Conservation (phyloP, 805 yeast genomes). For the Kuraishia capsulata region DNA sequence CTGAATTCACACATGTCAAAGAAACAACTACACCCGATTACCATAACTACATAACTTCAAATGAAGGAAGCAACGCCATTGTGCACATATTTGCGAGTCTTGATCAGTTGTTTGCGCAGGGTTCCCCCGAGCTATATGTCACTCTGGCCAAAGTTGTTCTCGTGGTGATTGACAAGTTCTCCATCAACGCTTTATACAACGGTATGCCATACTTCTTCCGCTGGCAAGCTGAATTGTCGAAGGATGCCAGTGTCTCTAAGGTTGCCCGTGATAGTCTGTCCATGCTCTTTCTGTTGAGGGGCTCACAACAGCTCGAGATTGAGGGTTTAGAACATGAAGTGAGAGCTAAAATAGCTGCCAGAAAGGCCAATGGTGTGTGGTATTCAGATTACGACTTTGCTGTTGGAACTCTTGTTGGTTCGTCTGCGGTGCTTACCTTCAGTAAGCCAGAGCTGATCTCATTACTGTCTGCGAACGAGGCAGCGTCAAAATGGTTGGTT, state of each 20-base stretch:
- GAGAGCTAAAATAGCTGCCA: neutral
- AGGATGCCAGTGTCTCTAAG: neutral
- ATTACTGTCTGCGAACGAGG: neutral
- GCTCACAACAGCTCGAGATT: neutral
- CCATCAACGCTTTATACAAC: slow-evolving; percentile 36
- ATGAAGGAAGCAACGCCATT: slow-evolving; percentile 27
- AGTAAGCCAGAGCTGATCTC: neutral
- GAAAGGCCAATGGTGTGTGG: neutral
- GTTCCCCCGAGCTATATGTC: neutral
- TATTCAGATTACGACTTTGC: neutral
- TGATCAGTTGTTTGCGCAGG: neutral
- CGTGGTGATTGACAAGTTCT: slow-evolving; percentile 23
- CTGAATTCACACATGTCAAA: slow-evolving; percentile 16
- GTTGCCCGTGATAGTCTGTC: neutral
- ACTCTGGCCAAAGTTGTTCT: slow-evolving; percentile 3
- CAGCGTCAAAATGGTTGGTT: neutral
- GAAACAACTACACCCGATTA: slow-evolving; percentile 24
- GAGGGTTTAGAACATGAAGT: neutral
- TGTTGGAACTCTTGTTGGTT: neutral
- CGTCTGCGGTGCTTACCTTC: neutral
- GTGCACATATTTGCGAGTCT: neutral
- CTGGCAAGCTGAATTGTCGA: slow-evolving; percentile 1
- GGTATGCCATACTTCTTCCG: slow-evolving; percentile 30
- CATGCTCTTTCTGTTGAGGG: neutral
- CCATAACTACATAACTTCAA: slow-evolving; percentile 29